Evolutionary conservation across 768 basidiomycete species (phyloP).

Genomic region (Coprinopsis strossmayeri): DNA sequence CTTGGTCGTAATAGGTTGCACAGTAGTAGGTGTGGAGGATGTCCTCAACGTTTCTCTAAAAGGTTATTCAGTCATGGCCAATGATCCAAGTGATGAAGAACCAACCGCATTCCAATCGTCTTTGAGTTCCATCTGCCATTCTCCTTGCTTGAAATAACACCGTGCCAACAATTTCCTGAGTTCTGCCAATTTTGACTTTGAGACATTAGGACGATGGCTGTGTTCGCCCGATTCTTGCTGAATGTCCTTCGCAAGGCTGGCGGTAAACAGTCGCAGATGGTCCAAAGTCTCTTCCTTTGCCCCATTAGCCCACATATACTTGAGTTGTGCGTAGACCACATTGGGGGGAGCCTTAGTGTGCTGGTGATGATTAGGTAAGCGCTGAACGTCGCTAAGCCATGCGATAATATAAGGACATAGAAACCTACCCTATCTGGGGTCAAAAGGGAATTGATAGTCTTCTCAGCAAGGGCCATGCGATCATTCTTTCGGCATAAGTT

Average conservation of each 20-base stretch:
- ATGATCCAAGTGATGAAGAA: slow-evolving; percentile 5
- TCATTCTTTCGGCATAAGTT: slow-evolving; percentile 95
- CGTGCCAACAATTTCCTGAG: slow-evolving; percentile 86
- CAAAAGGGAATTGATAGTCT: slow-evolving; percentile 89
- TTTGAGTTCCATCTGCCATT: slow-evolving; percentile 84
- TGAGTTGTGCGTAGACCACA: slow-evolving; percentile 93
- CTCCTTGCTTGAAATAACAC: slow-evolving; percentile 93
- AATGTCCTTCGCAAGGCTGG: slow-evolving; percentile 70
- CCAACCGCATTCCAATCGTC: slow-evolving; percentile 77
- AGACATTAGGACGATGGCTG: slow-evolving; percentile 42
- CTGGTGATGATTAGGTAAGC: slow-evolving; percentile 40
- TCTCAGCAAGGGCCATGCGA: slow-evolving; percentile 91
- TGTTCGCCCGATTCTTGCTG: slow-evolving; percentile 50
- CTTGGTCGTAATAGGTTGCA: slow-evolving; percentile 86
- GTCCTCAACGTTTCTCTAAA: slow-evolving; percentile 69
- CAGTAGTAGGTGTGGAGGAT: slow-evolving; percentile 80
- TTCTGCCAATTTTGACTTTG: slow-evolving; percentile 55
- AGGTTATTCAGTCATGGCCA: not conserved
- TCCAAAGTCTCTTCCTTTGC: slow-evolving; percentile 70
- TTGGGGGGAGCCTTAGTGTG: slow-evolving; percentile 82
- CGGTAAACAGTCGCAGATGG: slow-evolving; percentile 78
- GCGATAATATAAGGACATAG: slow-evolving; percentile 4
- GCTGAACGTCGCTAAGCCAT: no score
- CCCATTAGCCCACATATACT: slow-evolving; percentile 91
- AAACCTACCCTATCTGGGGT: slow-evolving; percentile 58